Evolutionary conservation across 2,329 filamentous ascomycete genomes (phyloP).

Genomic region (Ascochyta lentis): DNA sequence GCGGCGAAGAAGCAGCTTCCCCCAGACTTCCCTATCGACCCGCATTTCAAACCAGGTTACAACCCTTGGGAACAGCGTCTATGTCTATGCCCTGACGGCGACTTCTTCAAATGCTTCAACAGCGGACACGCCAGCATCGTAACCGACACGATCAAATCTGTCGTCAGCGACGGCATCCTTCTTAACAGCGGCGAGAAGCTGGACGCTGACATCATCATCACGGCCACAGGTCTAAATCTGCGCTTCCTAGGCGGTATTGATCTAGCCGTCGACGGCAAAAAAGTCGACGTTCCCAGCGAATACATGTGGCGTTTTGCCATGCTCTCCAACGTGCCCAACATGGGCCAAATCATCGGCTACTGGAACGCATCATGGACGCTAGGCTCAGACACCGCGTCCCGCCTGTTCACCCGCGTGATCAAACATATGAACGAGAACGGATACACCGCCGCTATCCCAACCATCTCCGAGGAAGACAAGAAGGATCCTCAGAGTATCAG

Average conservation of each 20-base stretch:
- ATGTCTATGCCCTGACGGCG: constrained; percentile 70
- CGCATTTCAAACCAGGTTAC: constrained; percentile 57
- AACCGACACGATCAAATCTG: constrained; percentile 61
- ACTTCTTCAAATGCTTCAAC: constrained; percentile 63
- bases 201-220: constrained; percentile 67
- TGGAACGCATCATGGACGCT: constrained; percentile 68
- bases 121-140: constrained; percentile 60
- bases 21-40: constrained; percentile 47
- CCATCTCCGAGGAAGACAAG: constrained; percentile 47
- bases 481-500: constrained; percentile 53
- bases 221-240: constrained; percentile 68
- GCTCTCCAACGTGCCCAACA: constrained; percentile 68
- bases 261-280: constrained; percentile 59
- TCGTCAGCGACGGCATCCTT: constrained; percentile 58
- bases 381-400: constrained; percentile 62
- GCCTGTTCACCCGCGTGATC: constrained; percentile 59
- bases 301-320: constrained; percentile 68
- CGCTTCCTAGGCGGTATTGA: constrained; percentile 61
- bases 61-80: constrained; percentile 73
- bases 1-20: constrained; percentile 62
- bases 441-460: constrained; percentile 54
- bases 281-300: constrained; percentile 55
- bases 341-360: constrained; percentile 66
- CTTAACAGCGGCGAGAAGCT: constrained; percentile 57
- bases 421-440: constrained; percentile 57